Percentiles rank a stretch among this genome's conserved stretches.
These are phyloP conservation scores for Fusarium sp. DNA, from an alignment of 2,329 filamentous ascomycete species.

Conservation along the genomic window DNA sequence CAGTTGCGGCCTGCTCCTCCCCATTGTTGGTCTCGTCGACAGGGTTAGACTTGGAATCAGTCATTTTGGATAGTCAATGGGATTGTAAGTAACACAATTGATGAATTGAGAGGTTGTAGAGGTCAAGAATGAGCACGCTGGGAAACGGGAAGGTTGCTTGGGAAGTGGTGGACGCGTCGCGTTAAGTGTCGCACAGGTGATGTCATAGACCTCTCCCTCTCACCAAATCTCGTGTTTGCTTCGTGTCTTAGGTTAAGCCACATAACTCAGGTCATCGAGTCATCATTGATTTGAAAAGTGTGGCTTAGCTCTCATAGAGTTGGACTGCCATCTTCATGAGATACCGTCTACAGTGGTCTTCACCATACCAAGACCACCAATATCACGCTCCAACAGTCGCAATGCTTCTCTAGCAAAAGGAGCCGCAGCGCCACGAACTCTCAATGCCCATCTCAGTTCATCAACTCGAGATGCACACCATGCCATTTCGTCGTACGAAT, in stretches of 20 bases:
- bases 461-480: constrained; percentile 59
- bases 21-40: constrained; percentile 24
- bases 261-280: constrained; percentile 12
- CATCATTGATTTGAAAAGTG: not conserved
- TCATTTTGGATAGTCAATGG: constrained; percentile 26
- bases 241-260: constrained; percentile 30
- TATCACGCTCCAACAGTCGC: constrained; percentile 57
- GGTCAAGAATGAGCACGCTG: not conserved
- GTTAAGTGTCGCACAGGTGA: constrained; percentile 41
- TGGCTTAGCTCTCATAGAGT: constrained; percentile 1
- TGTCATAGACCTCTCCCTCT: constrained; percentile 44
- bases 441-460: constrained; percentile 60
- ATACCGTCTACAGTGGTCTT: constrained; percentile 36
- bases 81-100: not conserved
- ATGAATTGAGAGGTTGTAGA: not conserved
- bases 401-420: constrained; percentile 59
- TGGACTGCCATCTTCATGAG: constrained; percentile 4
- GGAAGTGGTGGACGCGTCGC: constrained; percentile 30
- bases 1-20: constrained; percentile 30
- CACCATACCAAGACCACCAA: constrained; percentile 50
- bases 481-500: constrained; percentile 56
- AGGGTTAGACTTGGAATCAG: constrained; percentile 18
- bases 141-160: not conserved
- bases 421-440: constrained; percentile 57
- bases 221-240: constrained; percentile 21